Base-by-base conservation (phyloP, 1,284 basidiomycete species). In the Microbotryum silenes-acaulis region DNA sequence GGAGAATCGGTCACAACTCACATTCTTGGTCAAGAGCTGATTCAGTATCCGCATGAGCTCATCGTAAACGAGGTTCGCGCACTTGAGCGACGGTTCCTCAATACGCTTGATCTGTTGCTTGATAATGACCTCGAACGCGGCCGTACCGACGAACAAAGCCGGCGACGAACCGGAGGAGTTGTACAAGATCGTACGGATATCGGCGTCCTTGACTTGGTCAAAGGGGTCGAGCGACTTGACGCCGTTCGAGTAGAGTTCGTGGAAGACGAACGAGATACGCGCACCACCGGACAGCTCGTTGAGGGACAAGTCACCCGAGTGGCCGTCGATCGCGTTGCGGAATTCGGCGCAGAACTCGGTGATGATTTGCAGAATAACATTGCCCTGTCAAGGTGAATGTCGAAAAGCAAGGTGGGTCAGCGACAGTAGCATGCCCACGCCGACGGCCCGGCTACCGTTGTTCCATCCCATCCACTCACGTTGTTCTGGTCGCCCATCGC, bases 81-180 rank as follows among this genome's bases (percentile, higher is more conserved):
- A 97, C 74, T 93, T 93, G 72, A 97, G 77, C 64, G 84, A 81
- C 5, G 94, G 94, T 16, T 97, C 94, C 74, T 97, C 94, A 57
- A 98, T 79, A 53, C 94, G 84, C 77, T 92, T 88, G 76, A 98
- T 98, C 77, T 98, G 94, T 75, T 97, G 91, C 80, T 97, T 98
- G 71, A 97, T 91, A 71, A 97, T 97, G 63, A 93, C 88, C 75
- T 97, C 93, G 71, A 97, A 97, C 2, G 94, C 94, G 63, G 89
- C 86, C 0, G 94, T 94, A 23, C 92, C 91, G 55, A 97, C 93
- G 74, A 98, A 97, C 20, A 98, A 81, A 0, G 93, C 86, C 27
- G 94, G 94, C 7, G 92, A 94, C 6, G 91, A 96, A 74, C 94
- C 94, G 91, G 64, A 94, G 64, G 93, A 96, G 79, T 97, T 98